Evolutionary conservation across 2,329 filamentous ascomycete genomes (phyloP).

Genomic region (Eurotiales sp.): DNA sequence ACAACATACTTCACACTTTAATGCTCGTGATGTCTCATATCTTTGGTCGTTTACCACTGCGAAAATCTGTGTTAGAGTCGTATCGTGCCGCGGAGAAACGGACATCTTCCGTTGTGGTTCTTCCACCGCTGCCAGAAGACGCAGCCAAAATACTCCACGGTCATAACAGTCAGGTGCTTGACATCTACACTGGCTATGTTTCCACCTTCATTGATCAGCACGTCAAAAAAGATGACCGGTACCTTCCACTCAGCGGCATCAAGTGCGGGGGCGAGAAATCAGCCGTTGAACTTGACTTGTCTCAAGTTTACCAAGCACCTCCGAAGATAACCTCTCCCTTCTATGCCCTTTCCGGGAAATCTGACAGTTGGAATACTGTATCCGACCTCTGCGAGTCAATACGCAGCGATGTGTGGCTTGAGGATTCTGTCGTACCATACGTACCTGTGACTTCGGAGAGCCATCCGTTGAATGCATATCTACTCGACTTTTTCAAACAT

Average conservation of each 20-base stretch:
- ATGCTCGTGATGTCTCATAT: constrained; percentile 68
- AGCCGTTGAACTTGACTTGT: not conserved
- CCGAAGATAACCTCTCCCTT: constrained; percentile 57
- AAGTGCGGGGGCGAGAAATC: not conserved
- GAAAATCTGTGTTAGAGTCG: constrained; percentile 48
- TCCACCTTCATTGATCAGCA: constrained; percentile 66
- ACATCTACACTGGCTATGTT: constrained; percentile 66
- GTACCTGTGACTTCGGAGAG: constrained; percentile 60
- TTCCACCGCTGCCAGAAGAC: not conserved
- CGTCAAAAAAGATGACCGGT: constrained; percentile 50
- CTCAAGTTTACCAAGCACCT: no score
- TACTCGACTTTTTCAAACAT: constrained; percentile 75
- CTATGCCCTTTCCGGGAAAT: constrained; percentile 65
- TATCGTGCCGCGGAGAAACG: not conserved
- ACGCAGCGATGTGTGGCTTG: constrained; percentile 68
- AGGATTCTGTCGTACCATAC: constrained; percentile 68
- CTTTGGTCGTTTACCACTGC: constrained; percentile 55
- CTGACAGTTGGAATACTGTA: constrained; percentile 60
- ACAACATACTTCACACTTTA: constrained; percentile 54
- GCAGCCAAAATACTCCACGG: constrained; percentile 16
- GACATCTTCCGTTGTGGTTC: constrained; percentile 3
- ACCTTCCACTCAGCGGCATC: constrained; percentile 56
- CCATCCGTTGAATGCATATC: constrained; percentile 37
- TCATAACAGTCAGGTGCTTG: constrained; percentile 64
- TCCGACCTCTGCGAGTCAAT: constrained; percentile 64